Percentiles rank a stretch among this genome's conserved stretches.
phyloP scores from a whole-genome alignment of 148 eudicot species.

The Bassia scoparia region DNA sequence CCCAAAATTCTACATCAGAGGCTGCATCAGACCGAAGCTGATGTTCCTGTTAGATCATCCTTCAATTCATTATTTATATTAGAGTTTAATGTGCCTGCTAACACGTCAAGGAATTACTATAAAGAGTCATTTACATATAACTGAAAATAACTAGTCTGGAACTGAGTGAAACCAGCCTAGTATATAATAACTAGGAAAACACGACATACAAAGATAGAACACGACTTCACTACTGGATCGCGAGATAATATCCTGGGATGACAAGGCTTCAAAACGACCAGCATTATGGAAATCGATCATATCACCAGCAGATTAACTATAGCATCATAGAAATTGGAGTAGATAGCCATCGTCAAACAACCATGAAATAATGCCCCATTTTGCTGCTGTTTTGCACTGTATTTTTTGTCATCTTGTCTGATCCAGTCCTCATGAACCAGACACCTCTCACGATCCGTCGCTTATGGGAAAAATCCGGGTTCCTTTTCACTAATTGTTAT shows the following conservation, averaged over 20 bases:
- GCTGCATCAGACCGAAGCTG: slow-evolving; percentile 31
- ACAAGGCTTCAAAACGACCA: slow-evolving; percentile 44
- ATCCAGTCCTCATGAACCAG: slow-evolving; percentile 62
- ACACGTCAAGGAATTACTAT: too few species aligned
- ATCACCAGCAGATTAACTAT: slow-evolving; percentile 34
- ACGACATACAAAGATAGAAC: background rate
- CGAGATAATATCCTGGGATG: slow-evolving; percentile 47
- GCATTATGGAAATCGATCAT: slow-evolving; percentile 42
- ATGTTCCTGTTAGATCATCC: slow-evolving; percentile 46
- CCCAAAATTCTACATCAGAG: slow-evolving; percentile 39
- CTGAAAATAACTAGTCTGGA: background rate
- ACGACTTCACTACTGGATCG: slow-evolving; percentile 37
- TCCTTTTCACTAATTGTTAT: slow-evolving; percentile 30
- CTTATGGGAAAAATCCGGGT: slow-evolving; percentile 36
- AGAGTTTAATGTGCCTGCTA: background rate
- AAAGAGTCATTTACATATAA: too few species aligned
- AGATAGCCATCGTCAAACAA: slow-evolving; percentile 31
- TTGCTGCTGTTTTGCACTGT: slow-evolving; percentile 39
- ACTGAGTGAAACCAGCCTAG: background rate
- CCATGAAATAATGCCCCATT: slow-evolving; percentile 60
- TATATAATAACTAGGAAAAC: background rate
- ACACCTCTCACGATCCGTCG: slow-evolving; percentile 34
- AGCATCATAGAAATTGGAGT: slow-evolving; percentile 37
- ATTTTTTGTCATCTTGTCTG: slow-evolving; percentile 30
- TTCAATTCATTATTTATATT: slow-evolving; percentile 8